Evolutionary conservation across 192 early-diverging fungal genomes (phyloP), one percentile per base, ranked within the genome.

Genomic region (Gigaspora rosea): DNA sequence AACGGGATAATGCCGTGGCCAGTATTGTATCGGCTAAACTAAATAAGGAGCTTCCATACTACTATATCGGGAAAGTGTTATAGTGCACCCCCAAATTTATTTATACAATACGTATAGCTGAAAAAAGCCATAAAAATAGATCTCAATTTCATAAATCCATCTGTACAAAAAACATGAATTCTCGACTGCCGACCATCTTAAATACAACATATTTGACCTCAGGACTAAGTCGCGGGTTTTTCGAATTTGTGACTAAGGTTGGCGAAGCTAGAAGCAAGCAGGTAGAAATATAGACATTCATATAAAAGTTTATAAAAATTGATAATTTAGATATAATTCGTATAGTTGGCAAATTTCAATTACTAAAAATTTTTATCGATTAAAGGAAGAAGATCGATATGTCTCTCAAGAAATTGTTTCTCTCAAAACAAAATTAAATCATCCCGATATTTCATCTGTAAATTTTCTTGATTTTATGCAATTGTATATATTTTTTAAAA

Each of bases 241-340:
- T 64, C 33, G 61, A 75, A 13, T 75, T 75, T 62, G 47, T 75
- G 22, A 64, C 35, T 18, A 75, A 51, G 63, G 47, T 75, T 16
- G 73, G 51, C 3, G 73, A 75, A 18, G 73, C 73, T 33, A 75
- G 48, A 75, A 75, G 73, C 64, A 75, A 75, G 49, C 73, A 75
- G 73, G 73, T 75, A 46, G 4, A 20, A 36, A 54, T 18, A 41
- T 41, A 1, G 7, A 41, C 41, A 41, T 41, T 41, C 41, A 41
- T 41, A 41, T 41, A 41, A 41, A 41, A 41, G 41, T 41, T 7
- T 6, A 41, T 6, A 22, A 49, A 41, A 22, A 68, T 49, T 6
- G 41, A 41, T 6, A 41, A 41, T 41, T 41, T 41, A 7, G 41
- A 41, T 41, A 2, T 41, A 41, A 41, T 41, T 7, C 7, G 41